Base-by-base conservation (phyloP, 2,329 filamentous ascomycete genomes). In the Alternaria sp. region DNA sequence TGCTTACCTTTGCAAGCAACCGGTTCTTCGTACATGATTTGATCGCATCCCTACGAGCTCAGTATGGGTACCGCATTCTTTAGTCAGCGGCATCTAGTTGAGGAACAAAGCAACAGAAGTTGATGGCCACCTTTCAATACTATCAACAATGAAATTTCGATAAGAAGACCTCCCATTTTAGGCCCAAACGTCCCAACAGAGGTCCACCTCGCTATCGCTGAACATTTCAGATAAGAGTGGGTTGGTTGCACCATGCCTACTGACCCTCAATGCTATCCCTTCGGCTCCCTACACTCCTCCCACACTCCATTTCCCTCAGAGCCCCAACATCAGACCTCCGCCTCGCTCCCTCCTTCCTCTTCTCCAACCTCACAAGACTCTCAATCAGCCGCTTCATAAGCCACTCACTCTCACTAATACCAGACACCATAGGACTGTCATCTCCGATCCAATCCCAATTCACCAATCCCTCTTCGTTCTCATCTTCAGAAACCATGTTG, bases 401-500 rank as follows among this genome's bases (percentile, higher is more conserved):
- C 86, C 90, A 92, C 75, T 91, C 88, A 0, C 88, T 84, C 78
- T 92, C 90, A 7, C 82, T 85, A 64, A 87, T 80, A 49, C 86
- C 85, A 4, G 87, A 86, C 71, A 92, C 80, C 85, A 92, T 87
- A 0, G 90, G 90, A 71, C 88, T 90, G 60, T 88, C 84, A 68
- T 90, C 86, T 0, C 89, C 89, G 58, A 92, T 88, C 90, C 90
- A 92, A 72, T 92, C 90, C 89, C 90, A 92, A 33, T 90, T 86
- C 1, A 90, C 81, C 18, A 89, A 71, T 0, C 86, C 88, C 26
- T 87, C 85, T n/a, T 86, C 83, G 20, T 87, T 85, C 60, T 87
- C 86, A 8, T 63, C 88, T 87, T 85, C 63, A 87, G 86, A 71
- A 47, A 55, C 58, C 26, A 41, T 60, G 47, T 11, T 51, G 15